These are phyloP conservation scores for Atalantia buxifolia DNA, from an alignment of 345 rosid species.

Conservation along the genomic window DNA sequence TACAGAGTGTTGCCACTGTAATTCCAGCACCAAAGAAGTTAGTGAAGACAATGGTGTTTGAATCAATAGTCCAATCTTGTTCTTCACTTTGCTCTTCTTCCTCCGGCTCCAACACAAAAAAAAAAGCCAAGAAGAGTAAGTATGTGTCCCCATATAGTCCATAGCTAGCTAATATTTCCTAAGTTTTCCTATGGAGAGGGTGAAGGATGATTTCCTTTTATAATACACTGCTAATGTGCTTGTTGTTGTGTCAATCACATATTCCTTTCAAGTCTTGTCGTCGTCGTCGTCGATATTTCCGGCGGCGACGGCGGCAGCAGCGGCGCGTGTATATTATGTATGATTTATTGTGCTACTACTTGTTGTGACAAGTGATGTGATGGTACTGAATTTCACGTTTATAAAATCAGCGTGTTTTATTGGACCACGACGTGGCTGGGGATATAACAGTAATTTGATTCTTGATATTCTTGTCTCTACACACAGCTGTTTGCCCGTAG, in stretches of 20 bases:
- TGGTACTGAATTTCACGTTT: too few species aligned
- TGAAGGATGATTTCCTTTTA: too few species aligned
- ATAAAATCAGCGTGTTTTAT: background rate
- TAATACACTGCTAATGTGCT: too few species aligned
- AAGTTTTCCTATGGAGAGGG: too few species aligned
- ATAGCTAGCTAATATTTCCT: background rate
- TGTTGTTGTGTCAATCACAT: too few species aligned
- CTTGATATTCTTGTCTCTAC: too few species aligned
- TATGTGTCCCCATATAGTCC: background rate
- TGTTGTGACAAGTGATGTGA: background rate
- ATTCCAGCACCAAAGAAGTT: constrained; percentile 13
- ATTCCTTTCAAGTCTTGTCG: background rate
- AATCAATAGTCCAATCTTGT: background rate
- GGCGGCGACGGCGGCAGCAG: background rate
- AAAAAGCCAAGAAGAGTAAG: background rate
- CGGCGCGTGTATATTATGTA: background rate
- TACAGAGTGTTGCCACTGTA: constrained; percentile 9
- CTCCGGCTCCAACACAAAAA: background rate
- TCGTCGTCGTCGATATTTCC: background rate
- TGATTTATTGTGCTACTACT: background rate
- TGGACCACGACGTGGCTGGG: background rate
- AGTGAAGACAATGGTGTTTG: constrained; percentile 18
- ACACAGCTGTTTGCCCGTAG: too few species aligned
- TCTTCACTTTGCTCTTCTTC: background rate
- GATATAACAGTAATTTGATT: background rate